Base-by-base conservation (phyloP, 2,329 filamentous ascomycete species). In the Macrophomina phaseolina region DNA sequence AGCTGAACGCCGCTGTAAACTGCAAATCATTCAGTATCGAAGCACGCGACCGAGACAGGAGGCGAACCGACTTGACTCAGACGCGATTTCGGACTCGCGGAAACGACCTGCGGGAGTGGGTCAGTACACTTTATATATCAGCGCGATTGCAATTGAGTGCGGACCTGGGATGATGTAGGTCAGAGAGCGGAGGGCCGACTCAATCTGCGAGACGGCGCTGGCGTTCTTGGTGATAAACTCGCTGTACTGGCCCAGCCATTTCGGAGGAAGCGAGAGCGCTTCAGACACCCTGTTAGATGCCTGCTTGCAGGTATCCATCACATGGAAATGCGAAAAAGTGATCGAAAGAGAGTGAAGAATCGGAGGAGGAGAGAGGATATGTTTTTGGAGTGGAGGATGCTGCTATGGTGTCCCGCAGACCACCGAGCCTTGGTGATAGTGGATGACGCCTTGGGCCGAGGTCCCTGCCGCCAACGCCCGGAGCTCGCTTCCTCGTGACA, bases 141-240 rank as follows among this genome's bases (percentile, higher is more conserved):
- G 23, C 9, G 23, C 5, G 36, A 11, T 7, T 23, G 45, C 6
- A 12, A 46, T 45, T 30, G n/a, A 9, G 66, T 76, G 66, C 76
- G 66, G 77, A 89, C 91, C 94, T 67, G 94, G 95, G 60, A 98
- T 95, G 71, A 99, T 93, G 78, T 99, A 99, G 56, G 94, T 97
- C 70, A 99, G 82, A 34, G 93, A 97, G 46, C 95, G 89, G 75
- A 99, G 82, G 14, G 93, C 93, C 69, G 92, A 96, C 82, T 99
- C 95, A 70, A 99, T 94, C 82, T 97, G 94, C 60, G 93, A 92
- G 64, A 99, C 93, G 68, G 96, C 93, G 75, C 93, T 91, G 68
- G 93, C 90, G 78, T 99, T 99, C 81, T 94, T 95, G 69, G 92
- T 91, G 82, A 99, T 94, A 81, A 98, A 97, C 70, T 95, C 90